Evolutionary conservation across 148 eudicot genomes (phyloP), one percentile per base, ranked within the genome.

Genomic region (Chenopodium formosanum): DNA sequence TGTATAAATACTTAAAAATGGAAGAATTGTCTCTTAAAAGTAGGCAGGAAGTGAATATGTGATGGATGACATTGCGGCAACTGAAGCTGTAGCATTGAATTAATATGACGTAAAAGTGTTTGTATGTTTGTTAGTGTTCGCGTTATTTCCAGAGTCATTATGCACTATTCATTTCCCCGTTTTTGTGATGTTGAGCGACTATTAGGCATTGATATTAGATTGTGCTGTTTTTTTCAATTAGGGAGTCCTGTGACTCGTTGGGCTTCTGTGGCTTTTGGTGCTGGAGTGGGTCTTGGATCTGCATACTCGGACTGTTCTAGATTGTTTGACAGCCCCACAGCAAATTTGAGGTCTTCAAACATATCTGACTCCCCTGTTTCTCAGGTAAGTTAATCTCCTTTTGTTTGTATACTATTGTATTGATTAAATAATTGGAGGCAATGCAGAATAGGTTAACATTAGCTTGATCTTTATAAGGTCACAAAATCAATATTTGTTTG

Each of bases 201-300:
- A 78, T 71, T 72, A 2, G 34, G 22, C 34, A 17, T 37, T 73
- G 68, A 72, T 70, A 31, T 69, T 70, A 50, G 14, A 62, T 7
- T 63, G 32, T 34, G 29, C 63, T 62, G 23, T 72, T 3, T 77
- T 84, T 50, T 74, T 80, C 19, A 62, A 78, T 17, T 81, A 94
- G 98, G 97, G 71, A 91, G 94, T 84, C 98, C 97, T 76, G 90
- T 83, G 76, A 90, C 98, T 64, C 94, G 97, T 67, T 91, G 98
- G 98, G 94, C 98, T 81, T 80, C 98, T 23, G 90, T 95, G 68
- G 95, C 98, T 75, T 91, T 95, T 75, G 97, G 97, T 80, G 97
- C 98, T 67, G 98, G 98, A 68, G 66, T 90, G 66, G 98, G 97
- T 73, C 81, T 95, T 85, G 98, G 98, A 66, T 91, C 97, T 84